phyloP scores from a whole-genome alignment of 164 flowering plant genomes.

The Saururus chinensis region DNA sequence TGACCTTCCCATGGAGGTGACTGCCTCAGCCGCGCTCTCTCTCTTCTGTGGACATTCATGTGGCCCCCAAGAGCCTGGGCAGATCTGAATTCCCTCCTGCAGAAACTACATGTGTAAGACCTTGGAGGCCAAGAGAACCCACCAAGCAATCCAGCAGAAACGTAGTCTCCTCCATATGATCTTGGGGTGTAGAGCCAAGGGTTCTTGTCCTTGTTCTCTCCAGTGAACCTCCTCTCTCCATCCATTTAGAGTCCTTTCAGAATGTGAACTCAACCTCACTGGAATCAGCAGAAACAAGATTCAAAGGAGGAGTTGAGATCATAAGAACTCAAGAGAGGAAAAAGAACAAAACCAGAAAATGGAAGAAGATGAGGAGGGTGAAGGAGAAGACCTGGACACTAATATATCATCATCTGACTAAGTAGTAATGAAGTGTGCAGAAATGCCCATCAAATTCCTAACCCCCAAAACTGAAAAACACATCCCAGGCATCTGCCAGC shows the following conservation, averaged over 20 bases:
- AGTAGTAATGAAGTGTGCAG: slow-evolving; percentile 8
- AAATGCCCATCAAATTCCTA: slow-evolving; percentile 9
- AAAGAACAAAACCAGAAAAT: no score
- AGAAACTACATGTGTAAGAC: slow-evolving; percentile 59
- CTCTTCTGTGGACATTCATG: slow-evolving; percentile 73
- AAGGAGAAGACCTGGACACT: no score
- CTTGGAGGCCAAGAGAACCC: slow-evolving; percentile 77
- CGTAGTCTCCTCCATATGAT: background rate
- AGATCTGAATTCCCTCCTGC: slow-evolving; percentile 66
- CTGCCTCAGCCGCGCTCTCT: slow-evolving; percentile 52
- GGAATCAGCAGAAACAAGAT: background rate
- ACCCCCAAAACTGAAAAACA: slow-evolving; percentile 6
- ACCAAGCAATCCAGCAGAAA: slow-evolving; percentile 9
- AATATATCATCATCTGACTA: slow-evolving; percentile 4
- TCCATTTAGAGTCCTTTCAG: background rate
- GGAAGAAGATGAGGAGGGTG: background rate
- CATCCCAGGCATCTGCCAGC: slow-evolving; percentile 9
- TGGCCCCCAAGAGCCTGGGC: slow-evolving; percentile 37
- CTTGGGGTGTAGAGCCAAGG: slow-evolving; percentile 4
- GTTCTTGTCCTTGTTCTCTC: background rate
- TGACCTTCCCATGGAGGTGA: slow-evolving; percentile 26
- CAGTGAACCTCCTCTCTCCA: slow-evolving; percentile 3
- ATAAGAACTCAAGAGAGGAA: no score
- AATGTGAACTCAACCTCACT: background rate
- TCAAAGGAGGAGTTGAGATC: background rate